Base-by-base conservation (phyloP, 2,329 filamentous ascomycete species). In the Microdochium paspali region DNA sequence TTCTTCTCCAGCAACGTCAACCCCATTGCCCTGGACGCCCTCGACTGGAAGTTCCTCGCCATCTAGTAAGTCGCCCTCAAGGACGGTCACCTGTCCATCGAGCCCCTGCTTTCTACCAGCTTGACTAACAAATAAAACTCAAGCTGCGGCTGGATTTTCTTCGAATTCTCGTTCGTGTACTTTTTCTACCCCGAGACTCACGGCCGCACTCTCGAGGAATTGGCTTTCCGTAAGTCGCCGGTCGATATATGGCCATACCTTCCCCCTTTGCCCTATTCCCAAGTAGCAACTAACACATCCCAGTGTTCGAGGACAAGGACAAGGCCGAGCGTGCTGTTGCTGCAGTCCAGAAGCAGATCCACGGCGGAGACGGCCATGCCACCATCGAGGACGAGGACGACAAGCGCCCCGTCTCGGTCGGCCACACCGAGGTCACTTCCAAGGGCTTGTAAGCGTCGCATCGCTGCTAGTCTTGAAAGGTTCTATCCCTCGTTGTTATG, bases 181-280 rank as follows among this genome's bases (percentile, higher is more conserved):
- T 89, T 87, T 65, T 73, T 88, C 54, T 90, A 87, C 62, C 85
- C 85, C 10, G 85, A 90, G 65, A 90, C 85, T 0, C 85, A 84
- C 50, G 85, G 85, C 54, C 77, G 88, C 48, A 80, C 84, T 50
- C 70, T 90, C 31, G 85, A 90, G 68, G 85, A 90, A 24, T 57
- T 61, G 13, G 48, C 59, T 10, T 60, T 61, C 56, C 40, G 58
- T 61, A 59, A 49, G 52, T 47, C 47, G 24, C 31, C n/a, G 23
- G 20, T 26, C 10, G 6, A 30, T 2, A 10, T 32, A 10, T 21
- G 9, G 15, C 15, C 18, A 21, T 40, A 3, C 18, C 18, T 20
- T 6, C 5, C 15, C 6, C 6, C 10, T 12, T 20, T 21, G 35
- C 35, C 15, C 47, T 49, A 21, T 1, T 24, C 6, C 10, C 18